Percentiles rank a stretch among this genome's conserved stretches.
Evolutionary conservation across 2,329 filamentous ascomycete species (phyloP).

Genomic region (Paraphoma sp.): DNA sequence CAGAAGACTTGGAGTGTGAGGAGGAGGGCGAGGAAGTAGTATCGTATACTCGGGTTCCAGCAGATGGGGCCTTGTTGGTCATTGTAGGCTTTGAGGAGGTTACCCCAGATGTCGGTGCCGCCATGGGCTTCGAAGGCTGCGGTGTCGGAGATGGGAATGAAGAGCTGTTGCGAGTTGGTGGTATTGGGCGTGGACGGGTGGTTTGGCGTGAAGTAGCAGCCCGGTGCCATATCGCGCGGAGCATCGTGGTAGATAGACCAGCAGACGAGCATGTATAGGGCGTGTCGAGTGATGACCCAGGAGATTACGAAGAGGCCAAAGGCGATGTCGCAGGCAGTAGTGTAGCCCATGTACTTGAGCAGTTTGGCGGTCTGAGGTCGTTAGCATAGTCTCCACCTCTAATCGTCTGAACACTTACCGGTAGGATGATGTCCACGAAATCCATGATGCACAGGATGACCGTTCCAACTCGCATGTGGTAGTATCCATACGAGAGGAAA

Average conservation of each 20-base stretch:
- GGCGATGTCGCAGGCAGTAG: conserved; percentile 76
- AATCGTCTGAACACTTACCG: conserved; percentile 58
- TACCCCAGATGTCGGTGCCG: conserved; percentile 54
- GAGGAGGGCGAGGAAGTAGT: conserved; percentile 78
- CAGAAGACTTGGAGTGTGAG: conserved; percentile 81
- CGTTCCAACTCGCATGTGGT: conserved; percentile 86
- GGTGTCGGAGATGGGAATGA: conserved; percentile 63
- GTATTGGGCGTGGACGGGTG: conserved; percentile 48
- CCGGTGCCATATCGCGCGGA: conserved; percentile 66
- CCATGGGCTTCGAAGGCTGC: conserved; percentile 45
- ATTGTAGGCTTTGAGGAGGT: conserved; percentile 77
- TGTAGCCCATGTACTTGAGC: conserved; percentile 85
- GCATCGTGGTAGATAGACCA: conserved; percentile 80
- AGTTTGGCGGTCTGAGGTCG: conserved; percentile 77
- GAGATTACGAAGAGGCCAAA: conserved; percentile 86
- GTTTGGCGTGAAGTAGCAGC: conserved; percentile 67
- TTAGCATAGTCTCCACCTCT: conserved; percentile 16
- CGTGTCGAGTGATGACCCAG: conserved; percentile 85
- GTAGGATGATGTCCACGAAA: conserved; percentile 84
- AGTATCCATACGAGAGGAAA: conserved; percentile 82
- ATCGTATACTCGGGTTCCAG: conserved; percentile 77
- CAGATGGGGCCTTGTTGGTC: conserved; percentile 77
- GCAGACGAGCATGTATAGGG: conserved; percentile 79
- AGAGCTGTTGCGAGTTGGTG: conserved; percentile 35
- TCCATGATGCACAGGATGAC: conserved; percentile 94